Conservation (phyloP, 257 asterid species). For the Verbena officinalis region DNA sequence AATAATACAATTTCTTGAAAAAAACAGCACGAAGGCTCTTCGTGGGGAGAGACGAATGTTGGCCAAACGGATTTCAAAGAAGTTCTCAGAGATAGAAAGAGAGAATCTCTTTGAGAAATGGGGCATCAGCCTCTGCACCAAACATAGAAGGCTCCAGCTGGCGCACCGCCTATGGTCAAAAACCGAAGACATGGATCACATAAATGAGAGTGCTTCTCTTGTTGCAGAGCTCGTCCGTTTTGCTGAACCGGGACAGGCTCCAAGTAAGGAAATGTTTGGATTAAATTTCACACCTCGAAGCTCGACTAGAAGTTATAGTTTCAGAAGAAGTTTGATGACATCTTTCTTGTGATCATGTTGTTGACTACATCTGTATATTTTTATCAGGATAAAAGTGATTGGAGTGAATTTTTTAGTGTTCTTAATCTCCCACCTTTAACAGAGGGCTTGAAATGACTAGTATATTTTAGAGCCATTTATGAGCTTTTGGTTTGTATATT, state of each 20-base stretch:
- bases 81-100: slow-evolving; percentile 75
- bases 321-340: slow-evolving; percentile 62
- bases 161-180: slow-evolving; percentile 71
- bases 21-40: slow-evolving; percentile 68
- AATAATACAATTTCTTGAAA: slow-evolving; percentile 7
- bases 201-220: slow-evolving; percentile 70
- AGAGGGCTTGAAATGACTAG: slow-evolving; percentile 18
- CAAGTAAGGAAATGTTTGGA: slow-evolving; percentile 86
- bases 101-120: slow-evolving; percentile 76
- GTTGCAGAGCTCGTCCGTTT: slow-evolving; percentile 74
- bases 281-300: slow-evolving; percentile 69
- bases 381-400: slow-evolving; percentile 25
- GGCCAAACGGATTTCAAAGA: slow-evolving; percentile 73
- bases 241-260: slow-evolving; percentile 56
- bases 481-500: neutral
- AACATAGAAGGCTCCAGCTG: slow-evolving; percentile 72
- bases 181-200: slow-evolving; percentile 70
- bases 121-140: slow-evolving; percentile 70
- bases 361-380: slow-evolving; percentile 11
- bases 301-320: slow-evolving; percentile 54
- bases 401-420: slow-evolving; percentile 25
- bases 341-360: slow-evolving; percentile 10
- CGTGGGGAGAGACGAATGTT: slow-evolving; percentile 72
- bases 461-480: slow-evolving; percentile 19
- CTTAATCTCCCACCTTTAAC: slow-evolving; percentile 18